Evolutionary conservation across 805 yeast genomes (phyloP), one percentile per base, ranked within the genome.

Genomic region (Lipomyces japonicus): DNA sequence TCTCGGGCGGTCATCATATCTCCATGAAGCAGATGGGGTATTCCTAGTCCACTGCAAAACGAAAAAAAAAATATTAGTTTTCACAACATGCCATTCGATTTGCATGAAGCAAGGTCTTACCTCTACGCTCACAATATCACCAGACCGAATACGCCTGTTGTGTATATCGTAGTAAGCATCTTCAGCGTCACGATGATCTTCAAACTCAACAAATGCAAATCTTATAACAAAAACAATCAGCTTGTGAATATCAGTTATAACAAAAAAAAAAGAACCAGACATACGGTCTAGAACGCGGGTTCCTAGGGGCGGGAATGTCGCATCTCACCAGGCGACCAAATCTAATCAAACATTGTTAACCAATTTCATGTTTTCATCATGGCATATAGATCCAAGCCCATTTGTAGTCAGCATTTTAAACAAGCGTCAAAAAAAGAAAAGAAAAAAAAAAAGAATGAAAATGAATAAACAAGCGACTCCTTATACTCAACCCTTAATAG

Each of bases 131-230:
- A 63, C 14, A 3, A 60, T 43, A 43, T 64, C 67, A 4, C 67
- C 66, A 6, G 57, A 42, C 14, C 55, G 48, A 35, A 63, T 50
- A 18, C 63, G 57, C 28, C 56, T 48, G 43, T 55, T 45, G 46
- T 63, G 67, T 64, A 63, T 53, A 46, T 63, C 65, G 26, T 62
- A 47, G 57, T 61, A 63, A n/a, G 67, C 67, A 48, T 63, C 67
- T 18, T 63, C 68, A 32, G 67, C 68, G 44, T 63, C 67, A n/a
- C 63, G 50, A 36, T 53, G 51, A 42, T 62, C 61, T 44, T 64
- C 67, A 44, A 55, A 63, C 47, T 63, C 67, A 18, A 63, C 65
- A 46, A 63, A 63, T 21, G 67, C 67, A 40, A 55, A 62, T 4
- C 63, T 61, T 21, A 3, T 21, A 22, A 19, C 9, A 46, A 25